Conservation (phyloP, 208 protist species). For the Leishmania gerbilli region DNA sequence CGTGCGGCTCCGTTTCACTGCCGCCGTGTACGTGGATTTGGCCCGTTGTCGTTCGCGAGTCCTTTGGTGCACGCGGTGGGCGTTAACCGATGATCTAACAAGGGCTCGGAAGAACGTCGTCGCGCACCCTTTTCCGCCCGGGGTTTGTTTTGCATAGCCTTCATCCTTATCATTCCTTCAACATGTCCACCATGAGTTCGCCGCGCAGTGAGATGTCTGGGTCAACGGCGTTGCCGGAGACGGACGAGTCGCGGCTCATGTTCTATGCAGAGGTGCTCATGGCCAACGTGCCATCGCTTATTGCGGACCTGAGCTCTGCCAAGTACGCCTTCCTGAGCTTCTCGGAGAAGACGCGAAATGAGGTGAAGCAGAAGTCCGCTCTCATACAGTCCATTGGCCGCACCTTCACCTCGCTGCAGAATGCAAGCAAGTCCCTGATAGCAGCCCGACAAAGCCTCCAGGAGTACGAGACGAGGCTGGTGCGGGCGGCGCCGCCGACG, state of each 20-base stretch:
- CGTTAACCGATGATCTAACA: background rate
- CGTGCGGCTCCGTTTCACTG: background rate
- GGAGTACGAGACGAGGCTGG: constrained; percentile 53
- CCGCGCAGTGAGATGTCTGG: background rate
- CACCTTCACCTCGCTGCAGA: constrained; percentile 40
- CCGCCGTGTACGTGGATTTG: background rate
- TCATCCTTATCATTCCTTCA: background rate
- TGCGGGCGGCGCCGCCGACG: constrained; percentile 40
- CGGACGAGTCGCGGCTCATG: constrained; percentile 50
- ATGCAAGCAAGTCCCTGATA: constrained; percentile 31
- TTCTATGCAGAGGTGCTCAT: constrained; percentile 70
- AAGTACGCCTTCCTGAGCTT: constrained; percentile 76
- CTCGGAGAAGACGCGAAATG: constrained; percentile 62
- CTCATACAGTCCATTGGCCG: constrained; percentile 62
- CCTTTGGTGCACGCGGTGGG: background rate
- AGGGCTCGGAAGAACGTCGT: background rate
- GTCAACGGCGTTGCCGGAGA: constrained; percentile 25
- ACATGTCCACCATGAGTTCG: background rate
- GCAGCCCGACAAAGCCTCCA: background rate
- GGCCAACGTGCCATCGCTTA: constrained; percentile 58
- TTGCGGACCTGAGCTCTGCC: constrained; percentile 66
- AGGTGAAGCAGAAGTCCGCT: constrained; percentile 68
- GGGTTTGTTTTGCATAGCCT: background rate
- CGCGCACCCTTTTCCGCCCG: background rate
- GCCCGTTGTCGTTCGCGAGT: background rate